Base-by-base conservation (phyloP, 2,329 filamentous ascomycete genomes). In the Curvularia spicifera region DNA sequence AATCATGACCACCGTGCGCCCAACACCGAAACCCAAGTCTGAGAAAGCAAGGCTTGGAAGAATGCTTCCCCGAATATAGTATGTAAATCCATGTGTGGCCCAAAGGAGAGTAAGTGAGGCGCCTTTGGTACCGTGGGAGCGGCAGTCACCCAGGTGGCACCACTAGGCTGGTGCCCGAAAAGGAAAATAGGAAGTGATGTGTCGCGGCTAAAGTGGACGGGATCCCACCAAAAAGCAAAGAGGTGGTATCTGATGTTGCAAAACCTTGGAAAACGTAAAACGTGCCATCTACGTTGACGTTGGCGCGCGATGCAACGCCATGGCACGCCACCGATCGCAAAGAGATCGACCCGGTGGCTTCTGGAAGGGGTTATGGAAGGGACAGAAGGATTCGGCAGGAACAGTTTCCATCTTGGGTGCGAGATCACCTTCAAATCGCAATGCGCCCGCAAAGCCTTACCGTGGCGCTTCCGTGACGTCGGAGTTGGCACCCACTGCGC, bases 291-390 rank as follows among this genome's bases (percentile, higher is more conserved):
- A 74, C 71, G 70, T 72, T 73, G 63, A 49, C 40, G 29, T 33
- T 20, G 15, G 59, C 68, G 70, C 66, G 69, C 71, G 70, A 73
- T n/a, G 49, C 40, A 43, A 47, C 63, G 63, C 49, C 50, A 51
- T 65, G 60, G 44, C 44, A 71, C 71, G 73, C 71, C 73, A 74
- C 71, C 70, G 68, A 75, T 71, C 68, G 71, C 60, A 70, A 69
- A 46, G 51, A 57, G 70, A 72, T 75, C 71, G 69, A 47, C 68
- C 40, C 58, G 49, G 31, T 47, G 50, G 65, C 68, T 70, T 68
- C 70, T 69, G 56, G 59, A 72, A 73, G 37, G 22, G 63, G 64
- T 46, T 10, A 63, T 71, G 59, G 65, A 72, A 70, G 29, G 13
- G 7, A 53, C 47, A 20, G 40, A 29, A 22, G 18, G 35, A n/a